Evolutionary conservation across 805 yeast genomes (phyloP).

Genomic region (Ogataea nonfermentans): DNA sequence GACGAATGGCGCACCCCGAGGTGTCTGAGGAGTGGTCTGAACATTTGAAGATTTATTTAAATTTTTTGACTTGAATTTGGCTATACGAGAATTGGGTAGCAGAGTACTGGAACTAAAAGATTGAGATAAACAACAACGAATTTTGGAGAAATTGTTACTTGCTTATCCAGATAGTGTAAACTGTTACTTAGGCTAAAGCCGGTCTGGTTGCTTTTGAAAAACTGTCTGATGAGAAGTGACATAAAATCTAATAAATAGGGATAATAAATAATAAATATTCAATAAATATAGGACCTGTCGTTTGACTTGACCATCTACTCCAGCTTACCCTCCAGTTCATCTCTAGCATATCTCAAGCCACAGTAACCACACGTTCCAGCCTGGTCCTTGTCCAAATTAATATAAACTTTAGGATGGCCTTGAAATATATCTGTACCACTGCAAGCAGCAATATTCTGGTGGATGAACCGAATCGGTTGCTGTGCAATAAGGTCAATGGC

Average conservation of each 20-base stretch:
- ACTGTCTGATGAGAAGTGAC: too few relatives aligned
- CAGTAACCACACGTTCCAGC: slow-evolving; percentile 79
- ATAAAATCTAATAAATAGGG: slow-evolving; percentile 1
- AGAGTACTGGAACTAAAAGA: not conserved
- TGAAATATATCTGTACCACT: slow-evolving; percentile 76
- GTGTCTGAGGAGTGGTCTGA: not conserved
- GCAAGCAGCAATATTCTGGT: slow-evolving; percentile 67
- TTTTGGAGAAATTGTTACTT: too few relatives aligned
- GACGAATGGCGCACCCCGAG: slow-evolving; percentile 19
- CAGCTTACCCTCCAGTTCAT: slow-evolving; percentile 40
- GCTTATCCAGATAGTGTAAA: too few relatives aligned
- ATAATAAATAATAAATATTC: slow-evolving; percentile 14
- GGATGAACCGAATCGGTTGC: slow-evolving; percentile 64
- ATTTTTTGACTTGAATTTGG: not conserved
- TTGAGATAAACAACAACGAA: too few relatives aligned
- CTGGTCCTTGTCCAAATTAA: slow-evolving; percentile 75
- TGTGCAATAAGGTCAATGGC: slow-evolving; percentile 80
- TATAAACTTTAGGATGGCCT: slow-evolving; percentile 83
- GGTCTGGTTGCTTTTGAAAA: too few relatives aligned
- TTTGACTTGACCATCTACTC: slow-evolving; percentile 5
- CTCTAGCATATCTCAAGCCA: slow-evolving; percentile 64
- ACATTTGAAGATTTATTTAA: slow-evolving; percentile 1
- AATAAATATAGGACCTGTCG: too few relatives aligned
- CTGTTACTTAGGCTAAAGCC: too few relatives aligned
- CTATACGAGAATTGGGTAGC: not conserved